Percentiles rank a stretch among this genome's conserved stretches.
Conservation (phyloP, 108 stramenopile genomes). For the Nitzschia sp. region DNA sequence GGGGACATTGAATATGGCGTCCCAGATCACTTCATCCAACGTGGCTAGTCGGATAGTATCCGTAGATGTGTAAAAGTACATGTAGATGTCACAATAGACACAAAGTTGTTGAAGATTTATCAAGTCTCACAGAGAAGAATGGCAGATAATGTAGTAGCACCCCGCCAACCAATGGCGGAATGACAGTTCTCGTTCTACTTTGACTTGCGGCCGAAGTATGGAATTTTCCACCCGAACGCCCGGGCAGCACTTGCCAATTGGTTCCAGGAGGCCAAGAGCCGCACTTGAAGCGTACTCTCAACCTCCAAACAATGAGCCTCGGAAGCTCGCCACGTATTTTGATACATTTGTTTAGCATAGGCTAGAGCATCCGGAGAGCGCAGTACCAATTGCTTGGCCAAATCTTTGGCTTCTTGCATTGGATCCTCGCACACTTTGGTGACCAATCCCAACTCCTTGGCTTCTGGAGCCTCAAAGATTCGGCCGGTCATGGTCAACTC, state of each 20-base stretch:
- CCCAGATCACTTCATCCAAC: neutral
- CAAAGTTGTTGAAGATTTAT: no score
- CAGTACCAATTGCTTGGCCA: constrained; percentile 63
- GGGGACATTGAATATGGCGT: constrained; percentile 25
- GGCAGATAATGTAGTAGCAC: no score
- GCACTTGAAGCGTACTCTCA: constrained; percentile 74
- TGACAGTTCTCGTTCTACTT: neutral
- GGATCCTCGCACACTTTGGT: constrained; percentile 79
- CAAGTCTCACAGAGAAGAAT: no score
- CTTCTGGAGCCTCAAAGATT: constrained; percentile 70
- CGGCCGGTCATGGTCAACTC: constrained; percentile 87
- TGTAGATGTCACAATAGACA: no score
- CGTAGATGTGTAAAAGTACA: no score
- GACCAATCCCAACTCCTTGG: constrained; percentile 65
- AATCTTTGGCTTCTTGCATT: constrained; percentile 63
- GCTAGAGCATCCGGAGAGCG: constrained; percentile 86
- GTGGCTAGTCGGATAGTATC: no score
- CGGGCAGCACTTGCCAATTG: constrained; percentile 75
- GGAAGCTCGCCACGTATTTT: constrained; percentile 68
- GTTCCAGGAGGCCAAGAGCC: constrained; percentile 75
- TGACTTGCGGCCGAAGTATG: constrained; percentile 62
- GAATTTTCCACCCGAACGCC: constrained; percentile 74
- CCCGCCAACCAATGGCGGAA: no score
- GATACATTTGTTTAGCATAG: constrained; percentile 71
- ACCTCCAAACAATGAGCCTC: constrained; percentile 60